A percentile compares a stretch with the other conserved stretches of the same genome.
phyloP scores from a whole-genome alignment of 139 green algal genomes.

The Closterium sp. region DNA sequence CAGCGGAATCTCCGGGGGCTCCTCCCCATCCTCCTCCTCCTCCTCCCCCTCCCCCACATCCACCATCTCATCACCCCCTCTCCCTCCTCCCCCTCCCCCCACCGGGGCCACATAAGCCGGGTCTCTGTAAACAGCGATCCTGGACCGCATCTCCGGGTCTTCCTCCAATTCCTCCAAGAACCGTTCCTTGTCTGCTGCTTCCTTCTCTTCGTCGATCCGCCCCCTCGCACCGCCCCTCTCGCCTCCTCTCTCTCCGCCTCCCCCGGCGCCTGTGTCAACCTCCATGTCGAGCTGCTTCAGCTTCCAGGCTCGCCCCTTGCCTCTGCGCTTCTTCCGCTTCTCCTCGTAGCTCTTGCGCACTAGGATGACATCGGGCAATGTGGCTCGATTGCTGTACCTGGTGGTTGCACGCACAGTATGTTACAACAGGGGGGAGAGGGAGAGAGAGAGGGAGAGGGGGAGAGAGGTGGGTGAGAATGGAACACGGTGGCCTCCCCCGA shows the following conservation, averaged over 20 bases:
- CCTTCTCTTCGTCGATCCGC: conserved; percentile 51
- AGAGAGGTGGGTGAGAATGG: conserved; percentile 22
- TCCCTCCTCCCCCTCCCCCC: background rate
- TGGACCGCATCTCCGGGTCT: conserved; percentile 71
- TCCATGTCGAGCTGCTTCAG: conserved; percentile 38
- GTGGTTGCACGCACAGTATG: no score
- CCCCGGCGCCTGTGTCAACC: background rate
- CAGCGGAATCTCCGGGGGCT: conserved; percentile 77
- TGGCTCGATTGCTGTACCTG: background rate
- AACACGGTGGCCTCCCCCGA: background rate
- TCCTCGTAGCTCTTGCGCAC: conserved; percentile 90
- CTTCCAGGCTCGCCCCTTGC: conserved; percentile 51
- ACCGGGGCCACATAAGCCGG: conserved; percentile 17
- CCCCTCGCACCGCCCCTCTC: conserved; percentile 42
- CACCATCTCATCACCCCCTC: background rate
- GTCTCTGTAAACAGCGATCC: conserved; percentile 54
- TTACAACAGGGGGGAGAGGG: background rate
- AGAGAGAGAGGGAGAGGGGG: conserved; percentile 52
- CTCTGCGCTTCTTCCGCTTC: conserved; percentile 62
- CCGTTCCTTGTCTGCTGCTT: conserved; percentile 70
- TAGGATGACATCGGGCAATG: conserved; percentile 84
- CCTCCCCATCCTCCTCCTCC: conserved; percentile 55
- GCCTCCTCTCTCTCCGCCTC: background rate
- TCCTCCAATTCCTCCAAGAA: conserved; percentile 87
- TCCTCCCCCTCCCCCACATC: conserved; percentile 11